phyloP scores from a whole-genome alignment of 768 basidiomycete species.

The Lentinula aciculospora region DNA sequence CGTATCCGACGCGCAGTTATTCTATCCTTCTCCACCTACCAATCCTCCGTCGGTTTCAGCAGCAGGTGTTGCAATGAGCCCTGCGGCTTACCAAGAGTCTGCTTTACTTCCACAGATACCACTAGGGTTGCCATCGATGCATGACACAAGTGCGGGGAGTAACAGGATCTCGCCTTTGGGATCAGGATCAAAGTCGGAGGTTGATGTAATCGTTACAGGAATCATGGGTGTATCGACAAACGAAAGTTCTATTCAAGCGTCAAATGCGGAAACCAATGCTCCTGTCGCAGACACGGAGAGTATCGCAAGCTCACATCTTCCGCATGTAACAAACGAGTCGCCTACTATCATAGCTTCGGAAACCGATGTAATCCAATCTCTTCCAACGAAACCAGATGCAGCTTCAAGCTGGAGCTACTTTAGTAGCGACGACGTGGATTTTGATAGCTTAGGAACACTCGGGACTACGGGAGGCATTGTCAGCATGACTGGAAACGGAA shows the following conservation, averaged over 20 bases:
- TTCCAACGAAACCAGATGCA: conserved; percentile 13
- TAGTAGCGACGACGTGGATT: conserved; percentile 28
- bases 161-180: conserved; percentile 16
- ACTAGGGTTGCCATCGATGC: conserved; percentile 8
- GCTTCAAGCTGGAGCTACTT: conserved; percentile 14
- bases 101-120: conserved; percentile 11
- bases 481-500: conserved; percentile 16
- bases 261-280: background rate
- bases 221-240: background rate
- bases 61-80: conserved; percentile 12
- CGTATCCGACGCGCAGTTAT: conserved; percentile 10
- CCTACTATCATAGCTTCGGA: background rate
- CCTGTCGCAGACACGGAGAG: background rate
- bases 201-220: background rate
- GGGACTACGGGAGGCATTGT: conserved; percentile 17
- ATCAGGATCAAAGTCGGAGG: conserved; percentile 18
- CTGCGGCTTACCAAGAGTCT: conserved; percentile 14
- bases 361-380: conserved; percentile 5
- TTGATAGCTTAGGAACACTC: conserved; percentile 26
- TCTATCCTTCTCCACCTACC: conserved; percentile 16
- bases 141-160: conserved; percentile 18
- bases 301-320: background rate
- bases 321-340: background rate
- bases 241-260: background rate
- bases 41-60: conserved; percentile 1